A percentile compares a stretch with the other conserved stretches of the same genome.
Conservation (phyloP, 305 asterid species). For the Fraxinus xanthoxyloides region DNA sequence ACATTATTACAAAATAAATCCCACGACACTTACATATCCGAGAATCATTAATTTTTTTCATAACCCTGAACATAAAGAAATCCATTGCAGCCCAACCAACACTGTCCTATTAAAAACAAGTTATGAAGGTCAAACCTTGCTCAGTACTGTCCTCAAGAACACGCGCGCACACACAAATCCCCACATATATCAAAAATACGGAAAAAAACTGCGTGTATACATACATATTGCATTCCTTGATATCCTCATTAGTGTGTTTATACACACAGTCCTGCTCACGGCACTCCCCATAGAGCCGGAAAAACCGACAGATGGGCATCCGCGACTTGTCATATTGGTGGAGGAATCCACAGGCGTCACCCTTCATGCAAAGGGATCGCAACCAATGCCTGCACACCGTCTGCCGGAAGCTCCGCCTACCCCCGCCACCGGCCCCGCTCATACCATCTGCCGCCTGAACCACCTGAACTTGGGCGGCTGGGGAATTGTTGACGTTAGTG, state of each 20-base stretch:
- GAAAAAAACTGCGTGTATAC: conserved; percentile 10
- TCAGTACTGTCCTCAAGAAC: background rate
- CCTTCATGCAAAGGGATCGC: conserved; percentile 82
- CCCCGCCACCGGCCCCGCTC: conserved; percentile 23
- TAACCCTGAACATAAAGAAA: background rate
- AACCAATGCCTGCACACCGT: conserved; percentile 91
- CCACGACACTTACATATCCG: background rate
- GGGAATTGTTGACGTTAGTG: conserved; percentile 24
- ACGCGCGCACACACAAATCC: background rate
- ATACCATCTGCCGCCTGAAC: conserved; percentile 40
- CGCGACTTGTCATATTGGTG: conserved; percentile 87
- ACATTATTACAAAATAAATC: background rate
- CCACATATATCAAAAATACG: background rate
- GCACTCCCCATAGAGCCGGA: conserved; percentile 78
- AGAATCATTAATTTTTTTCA: background rate
- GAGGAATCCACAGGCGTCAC: conserved; percentile 85
- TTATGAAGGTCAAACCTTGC: background rate
- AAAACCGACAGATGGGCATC: conserved; percentile 87
- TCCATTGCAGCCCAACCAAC: background rate
- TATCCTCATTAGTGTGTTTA: conserved; percentile 88
- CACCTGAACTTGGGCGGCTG: conserved; percentile 21
- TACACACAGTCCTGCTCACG: conserved; percentile 93
- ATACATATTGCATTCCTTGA: conserved; percentile 88
- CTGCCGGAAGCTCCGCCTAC: conserved; percentile 76
- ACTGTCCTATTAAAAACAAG: background rate